Evolutionary conservation across 2,329 filamentous ascomycete species (phyloP).

Genomic region (Pseudogymnoascus sp.): DNA sequence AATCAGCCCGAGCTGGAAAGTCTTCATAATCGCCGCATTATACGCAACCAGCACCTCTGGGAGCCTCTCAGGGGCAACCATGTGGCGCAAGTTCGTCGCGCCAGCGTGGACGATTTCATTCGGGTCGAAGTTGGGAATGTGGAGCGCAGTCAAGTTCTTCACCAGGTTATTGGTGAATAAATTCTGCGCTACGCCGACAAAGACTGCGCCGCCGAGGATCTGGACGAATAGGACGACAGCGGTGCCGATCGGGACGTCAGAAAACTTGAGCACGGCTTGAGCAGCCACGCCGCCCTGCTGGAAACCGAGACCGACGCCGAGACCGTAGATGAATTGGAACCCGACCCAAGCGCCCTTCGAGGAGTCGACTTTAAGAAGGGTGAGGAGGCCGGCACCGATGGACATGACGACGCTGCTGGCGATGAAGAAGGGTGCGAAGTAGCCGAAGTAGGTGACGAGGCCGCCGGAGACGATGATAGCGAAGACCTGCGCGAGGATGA

Average conservation of each 20-base stretch:
- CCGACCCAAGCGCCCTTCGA: constrained; percentile 29
- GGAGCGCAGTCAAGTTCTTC: constrained; percentile 19
- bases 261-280: constrained; percentile 41
- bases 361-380: constrained; percentile 28
- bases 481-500: constrained; percentile 25
- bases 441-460: constrained; percentile 25
- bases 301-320: constrained; percentile 14
- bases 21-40: constrained; percentile 11
- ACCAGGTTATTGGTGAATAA: constrained; percentile 40
- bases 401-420: constrained; percentile 22
- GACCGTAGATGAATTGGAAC: constrained; percentile 16
- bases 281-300: constrained; percentile 27
- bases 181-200: constrained; percentile 56
- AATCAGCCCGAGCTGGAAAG: constrained; percentile 50
- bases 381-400: constrained; percentile 33
- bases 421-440: constrained; percentile 23
- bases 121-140: constrained; percentile 26
- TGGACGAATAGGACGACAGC: constrained; percentile 53
- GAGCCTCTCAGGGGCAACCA: constrained; percentile 29
- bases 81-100: constrained; percentile 32
- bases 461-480: constrained; percentile 25
- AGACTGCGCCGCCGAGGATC: constrained; percentile 55
- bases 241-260: constrained; percentile 42
- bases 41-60: constrained; percentile 35
- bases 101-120: constrained; percentile 33